Evolutionary conservation across 116 monocot species (phyloP).

Genomic region (Thalassia testudinum): DNA sequence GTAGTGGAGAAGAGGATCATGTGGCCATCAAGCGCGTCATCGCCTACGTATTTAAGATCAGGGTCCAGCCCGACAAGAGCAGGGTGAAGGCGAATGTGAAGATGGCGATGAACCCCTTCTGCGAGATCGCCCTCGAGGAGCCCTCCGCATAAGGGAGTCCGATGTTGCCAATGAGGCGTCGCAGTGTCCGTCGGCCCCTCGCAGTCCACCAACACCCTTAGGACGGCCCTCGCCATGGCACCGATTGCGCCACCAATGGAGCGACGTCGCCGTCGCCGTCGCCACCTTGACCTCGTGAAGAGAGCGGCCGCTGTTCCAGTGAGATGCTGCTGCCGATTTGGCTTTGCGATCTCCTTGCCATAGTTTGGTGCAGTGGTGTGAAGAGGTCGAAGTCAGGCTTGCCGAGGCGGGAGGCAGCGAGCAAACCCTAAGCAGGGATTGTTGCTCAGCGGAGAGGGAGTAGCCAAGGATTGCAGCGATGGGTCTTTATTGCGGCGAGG

Average conservation of each 20-base stretch:
- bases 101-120: conserved; percentile 97
- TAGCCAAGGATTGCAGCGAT: too few species aligned
- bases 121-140: conserved; percentile 82
- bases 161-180: conserved; percentile 52
- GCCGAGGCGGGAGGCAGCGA: too few species aligned
- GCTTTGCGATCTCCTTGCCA: too few species aligned
- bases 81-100: conserved; percentile 69
- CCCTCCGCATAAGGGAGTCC: conserved; percentile 51
- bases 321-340: too few species aligned
- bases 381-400: too few species aligned
- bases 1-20: conserved; percentile 51
- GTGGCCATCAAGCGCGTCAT: conserved; percentile 84
- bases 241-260: conserved; percentile 57
- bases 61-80: conserved; percentile 57
- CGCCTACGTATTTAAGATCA: conserved; percentile 85
- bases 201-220: conserved; percentile 56
- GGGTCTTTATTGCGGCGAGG: too few species aligned
- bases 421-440: too few species aligned
- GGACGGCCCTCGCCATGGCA: conserved; percentile 85
- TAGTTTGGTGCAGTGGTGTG: too few species aligned
- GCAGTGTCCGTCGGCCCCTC: conserved; percentile 72
- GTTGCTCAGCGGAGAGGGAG: too few species aligned
- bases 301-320: too few species aligned
- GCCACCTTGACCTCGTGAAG: conserved; percentile 45
- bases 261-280: conserved; percentile 13